These are phyloP conservation scores for Tritrichomonas foetus DNA, from an alignment of 208 protist species.

Conservation along the genomic window DNA sequence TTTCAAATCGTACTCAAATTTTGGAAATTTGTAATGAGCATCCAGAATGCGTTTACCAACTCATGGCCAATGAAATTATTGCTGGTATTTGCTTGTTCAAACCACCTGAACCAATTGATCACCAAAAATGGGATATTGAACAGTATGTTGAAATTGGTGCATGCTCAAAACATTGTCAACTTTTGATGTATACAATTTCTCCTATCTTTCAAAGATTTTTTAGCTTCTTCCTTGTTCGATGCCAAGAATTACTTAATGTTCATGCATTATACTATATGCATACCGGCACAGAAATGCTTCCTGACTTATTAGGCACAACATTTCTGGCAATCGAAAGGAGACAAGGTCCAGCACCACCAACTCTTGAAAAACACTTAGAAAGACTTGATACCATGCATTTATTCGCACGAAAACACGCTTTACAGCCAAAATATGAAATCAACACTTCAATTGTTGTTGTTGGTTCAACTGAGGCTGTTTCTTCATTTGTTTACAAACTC, in stretches of 20 bases:
- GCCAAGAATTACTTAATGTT: background rate
- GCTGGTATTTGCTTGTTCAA: background rate
- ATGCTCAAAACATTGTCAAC: slow-evolving; percentile 3
- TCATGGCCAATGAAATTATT: background rate
- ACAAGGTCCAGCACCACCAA: background rate
- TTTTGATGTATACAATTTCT: background rate
- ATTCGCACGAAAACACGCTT: background rate
- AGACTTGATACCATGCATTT: background rate
- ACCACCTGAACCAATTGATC: slow-evolving; percentile 13
- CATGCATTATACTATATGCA: background rate
- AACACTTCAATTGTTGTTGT: background rate
- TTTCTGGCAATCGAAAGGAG: background rate
- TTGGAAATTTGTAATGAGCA: background rate
- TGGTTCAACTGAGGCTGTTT: background rate
- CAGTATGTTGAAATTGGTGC: background rate
- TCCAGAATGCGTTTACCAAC: background rate
- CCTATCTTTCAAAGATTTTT: background rate
- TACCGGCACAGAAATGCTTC: background rate
- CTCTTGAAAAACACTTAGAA: background rate
- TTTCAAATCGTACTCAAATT: background rate
- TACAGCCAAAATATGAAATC: background rate
- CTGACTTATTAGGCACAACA: background rate
- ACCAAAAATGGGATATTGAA: slow-evolving; percentile 30
- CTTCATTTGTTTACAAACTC: background rate
- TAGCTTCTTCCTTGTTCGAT: background rate